A percentile compares a stretch with the other conserved stretches of the same genome.
These are phyloP conservation scores for Dictyophora rubrovolvata DNA, from an alignment of 768 basidiomycete species.

Conservation along the genomic window DNA sequence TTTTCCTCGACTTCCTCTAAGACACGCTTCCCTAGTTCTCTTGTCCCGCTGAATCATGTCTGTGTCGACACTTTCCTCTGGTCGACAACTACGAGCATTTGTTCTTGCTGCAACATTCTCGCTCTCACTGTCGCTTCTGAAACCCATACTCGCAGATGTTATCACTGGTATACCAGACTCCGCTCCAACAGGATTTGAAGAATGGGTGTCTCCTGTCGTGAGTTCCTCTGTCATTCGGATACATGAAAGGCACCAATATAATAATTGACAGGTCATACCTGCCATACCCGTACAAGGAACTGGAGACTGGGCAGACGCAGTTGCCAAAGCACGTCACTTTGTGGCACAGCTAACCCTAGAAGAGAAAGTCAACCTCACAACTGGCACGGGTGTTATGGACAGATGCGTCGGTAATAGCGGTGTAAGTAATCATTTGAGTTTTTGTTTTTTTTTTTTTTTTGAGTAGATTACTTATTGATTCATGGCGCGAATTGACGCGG, in stretches of 20 bases:
- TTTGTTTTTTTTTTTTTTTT: conserved; percentile 30
- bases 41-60: no score
- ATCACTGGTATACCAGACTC: conserved; percentile 11
- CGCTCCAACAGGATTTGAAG: conserved; percentile 12
- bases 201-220: conserved; percentile 11
- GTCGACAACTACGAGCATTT: neutral
- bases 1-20: no score
- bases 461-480: no score
- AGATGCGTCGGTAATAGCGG: conserved; percentile 41
- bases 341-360: conserved; percentile 41
- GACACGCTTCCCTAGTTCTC: no score
- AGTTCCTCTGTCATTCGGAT: neutral
- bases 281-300: neutral
- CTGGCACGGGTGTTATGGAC: conserved; percentile 28
- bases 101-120: no score
- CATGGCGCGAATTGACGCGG: no score
- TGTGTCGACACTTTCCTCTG: no score
- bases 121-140: neutral
- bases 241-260: neutral
- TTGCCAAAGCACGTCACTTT: conserved; percentile 45
- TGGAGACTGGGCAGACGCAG: conserved; percentile 43
- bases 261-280: neutral
- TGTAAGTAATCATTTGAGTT: neutral
- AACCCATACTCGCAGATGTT: conserved; percentile 8
- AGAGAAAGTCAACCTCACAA: conserved; percentile 49